These are phyloP conservation scores for Arthromyces matolae DNA, from an alignment of 768 basidiomycete species.

Conservation along the genomic window DNA sequence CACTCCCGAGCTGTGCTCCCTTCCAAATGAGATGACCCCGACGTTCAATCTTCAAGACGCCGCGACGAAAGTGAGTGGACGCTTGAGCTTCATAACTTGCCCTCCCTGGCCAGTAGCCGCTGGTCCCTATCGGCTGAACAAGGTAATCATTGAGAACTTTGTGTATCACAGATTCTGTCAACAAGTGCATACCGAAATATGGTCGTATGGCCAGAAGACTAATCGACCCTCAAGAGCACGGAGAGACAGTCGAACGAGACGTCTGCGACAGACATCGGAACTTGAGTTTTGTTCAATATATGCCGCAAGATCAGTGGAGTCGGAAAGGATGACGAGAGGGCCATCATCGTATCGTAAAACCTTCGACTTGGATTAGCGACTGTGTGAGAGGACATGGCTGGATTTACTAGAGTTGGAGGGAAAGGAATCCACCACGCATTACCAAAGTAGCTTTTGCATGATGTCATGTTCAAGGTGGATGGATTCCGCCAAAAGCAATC, in stretches of 20 bases:
- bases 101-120: conserved; percentile 39
- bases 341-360: conserved; percentile 70
- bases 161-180: not conserved
- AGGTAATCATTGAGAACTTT: not conserved
- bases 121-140: conserved; percentile 44
- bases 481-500: conserved; percentile 66
- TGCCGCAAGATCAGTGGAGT: conserved; percentile 46
- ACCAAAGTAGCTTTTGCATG: conserved; percentile 57
- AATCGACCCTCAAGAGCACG: conserved; percentile 61
- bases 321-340: conserved; percentile 41
- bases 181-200: conserved; percentile 46
- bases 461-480: conserved; percentile 21
- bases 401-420: conserved; percentile 61
- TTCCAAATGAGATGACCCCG: conserved; percentile 50
- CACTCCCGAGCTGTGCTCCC: conserved; percentile 58
- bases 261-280: conserved; percentile 41
- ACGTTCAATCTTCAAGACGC: conserved; percentile 49
- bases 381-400: not conserved
- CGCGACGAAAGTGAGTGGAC: conserved; percentile 41
- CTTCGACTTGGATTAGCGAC: conserved; percentile 28
- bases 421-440: conserved; percentile 82
- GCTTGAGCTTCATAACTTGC: conserved; percentile 50
- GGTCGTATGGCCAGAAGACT: conserved; percentile 62
- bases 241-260: conserved; percentile 59
- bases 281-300: conserved; percentile 64